These are phyloP conservation scores for Selaginella tamariscina DNA, from an alignment of 75 land plant genomes.

Conservation along the genomic window DNA sequence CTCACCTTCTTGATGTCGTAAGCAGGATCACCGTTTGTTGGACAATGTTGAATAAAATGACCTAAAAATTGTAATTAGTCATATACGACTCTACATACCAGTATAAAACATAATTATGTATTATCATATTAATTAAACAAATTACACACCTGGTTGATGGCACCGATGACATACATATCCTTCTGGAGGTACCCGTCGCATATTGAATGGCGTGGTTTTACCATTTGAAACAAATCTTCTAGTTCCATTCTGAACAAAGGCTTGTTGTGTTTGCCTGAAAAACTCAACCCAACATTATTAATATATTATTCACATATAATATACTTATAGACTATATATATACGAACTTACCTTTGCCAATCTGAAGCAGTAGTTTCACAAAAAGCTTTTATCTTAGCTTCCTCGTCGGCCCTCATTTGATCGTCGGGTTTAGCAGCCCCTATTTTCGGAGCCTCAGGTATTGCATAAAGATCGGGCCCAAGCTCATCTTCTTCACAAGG, in stretches of 20 bases:
- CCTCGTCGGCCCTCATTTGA: slow-evolving; percentile 1
- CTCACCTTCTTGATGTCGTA: slow-evolving; percentile 2
- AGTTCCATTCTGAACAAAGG: neutral
- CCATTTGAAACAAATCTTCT: neutral
- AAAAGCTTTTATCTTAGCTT: slow-evolving; percentile 6
- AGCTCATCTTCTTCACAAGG: neutral
- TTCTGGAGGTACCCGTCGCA: neutral
- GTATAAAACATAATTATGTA: too few relatives aligned
- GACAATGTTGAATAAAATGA: slow-evolving; percentile 8
- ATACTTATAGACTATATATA: neutral
- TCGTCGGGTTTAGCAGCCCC: neutral
- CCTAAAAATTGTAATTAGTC: neutral
- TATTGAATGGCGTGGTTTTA: neutral
- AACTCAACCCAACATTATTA: neutral
- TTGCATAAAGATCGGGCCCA: slow-evolving; percentile 1
- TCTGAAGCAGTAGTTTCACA: neutral
- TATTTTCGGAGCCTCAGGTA: neutral
- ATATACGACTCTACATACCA: too few relatives aligned
- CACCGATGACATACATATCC: slow-evolving; percentile 10
- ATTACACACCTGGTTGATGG: neutral
- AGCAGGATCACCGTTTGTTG: slow-evolving; percentile 5
- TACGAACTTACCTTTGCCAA: slow-evolving; percentile 1
- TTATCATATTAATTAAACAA: too few relatives aligned
- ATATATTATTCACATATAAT: neutral
- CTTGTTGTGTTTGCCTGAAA: slow-evolving; percentile 10